Base-by-base conservation (phyloP, 1,139 yeast species). In the Debaryomyces udenii region DNA sequence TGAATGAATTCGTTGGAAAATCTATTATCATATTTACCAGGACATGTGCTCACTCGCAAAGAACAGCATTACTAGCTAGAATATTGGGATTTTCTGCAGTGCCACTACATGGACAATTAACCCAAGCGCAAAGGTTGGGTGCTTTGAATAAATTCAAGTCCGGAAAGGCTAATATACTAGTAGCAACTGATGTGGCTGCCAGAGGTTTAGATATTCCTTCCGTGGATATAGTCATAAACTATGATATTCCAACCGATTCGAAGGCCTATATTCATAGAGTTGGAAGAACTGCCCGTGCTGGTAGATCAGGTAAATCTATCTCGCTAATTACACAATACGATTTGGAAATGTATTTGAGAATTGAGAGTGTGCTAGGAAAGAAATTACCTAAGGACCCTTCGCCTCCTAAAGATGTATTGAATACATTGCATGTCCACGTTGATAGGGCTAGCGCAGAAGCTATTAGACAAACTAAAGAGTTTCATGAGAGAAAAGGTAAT, bases 281-380 rank as follows among this genome's bases (percentile, higher is more conserved):
- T 14, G 99, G 99, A 26, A 83, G 99, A 72, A 93, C 99, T 20
- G 99, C 99, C 1, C 84, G 99, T 64, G 99, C 99, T 0, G 99
- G 99, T 6, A 78, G 95, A 50, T 81, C 96, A 0, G 99, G 99
- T 39, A 88, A 86, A 61, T 89, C 97, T 2, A 76, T 93, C 27
- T 87, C 97, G 4, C 72, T 93, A 43, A 96, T 93, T 20, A 90
- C 97, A 1, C 99, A 93, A 63, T 94, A 93, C 60, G 99, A 93
- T 62, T 74, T 93, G 48, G 97, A 90, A 63, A 69, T 90, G 56
- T 87, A 87, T 57, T 70, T 90, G 51, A 76, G 96, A 56, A 91
- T 93, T 42, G 99, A 93, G 62, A 86, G 84, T 39, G 96, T 86
- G 3, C 78, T 91, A 52, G 87, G 83, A 30, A 83, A 80, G 69